Evolutionary conservation across 2,329 filamentous ascomycete genomes (phyloP), one percentile per base, ranked within the genome.

Genomic region (Fusarium graminum): DNA sequence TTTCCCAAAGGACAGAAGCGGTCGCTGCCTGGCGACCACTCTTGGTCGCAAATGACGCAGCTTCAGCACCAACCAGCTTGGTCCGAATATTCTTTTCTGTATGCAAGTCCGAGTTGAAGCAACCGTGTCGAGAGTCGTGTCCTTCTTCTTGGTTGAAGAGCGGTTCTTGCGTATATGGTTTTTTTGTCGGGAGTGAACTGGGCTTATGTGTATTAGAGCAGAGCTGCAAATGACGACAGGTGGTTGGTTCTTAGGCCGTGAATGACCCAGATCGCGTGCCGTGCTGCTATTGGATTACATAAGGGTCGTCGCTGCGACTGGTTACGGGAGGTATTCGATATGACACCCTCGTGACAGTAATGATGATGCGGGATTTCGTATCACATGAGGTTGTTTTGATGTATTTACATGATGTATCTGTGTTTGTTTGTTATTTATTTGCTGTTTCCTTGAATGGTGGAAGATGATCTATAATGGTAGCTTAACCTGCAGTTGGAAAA

Each of bases 21-120:
- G 59, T 69, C 66, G 66, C 66, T 69, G 66, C 66, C 66, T 69
- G 66, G 66, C 66, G 66, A 69, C 66, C 60, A 68, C 65, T 68
- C 51, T 52, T 41, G 28, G 50, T 67, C 41, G 51, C 55, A 53
- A 59, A 52, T 50, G 53, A 28, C 49, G 57, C 28, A 52, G 38
- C 41, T 45, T 45, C 14, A 10, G 40, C 46, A 59, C 65, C 60
- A 68, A 63, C 60, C 51, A 54, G 44, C 41, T 47, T 34, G 32
- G 60, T 52, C 41, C 32, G 13, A 61, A 50, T 59, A 38, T 65
- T 68, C 51, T 46, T 55, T 44, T 45, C 26, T 22, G n/a, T 17
- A 40, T 10, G 32, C 34, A 16, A 36, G 30, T 7, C 36, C 10
- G 30, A 44, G 11, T 41, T 36, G 28, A 44, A 41, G 47, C 59